Base-by-base conservation (phyloP, 2,329 filamentous ascomycete genomes). In the Trichophyton rubrum region DNA sequence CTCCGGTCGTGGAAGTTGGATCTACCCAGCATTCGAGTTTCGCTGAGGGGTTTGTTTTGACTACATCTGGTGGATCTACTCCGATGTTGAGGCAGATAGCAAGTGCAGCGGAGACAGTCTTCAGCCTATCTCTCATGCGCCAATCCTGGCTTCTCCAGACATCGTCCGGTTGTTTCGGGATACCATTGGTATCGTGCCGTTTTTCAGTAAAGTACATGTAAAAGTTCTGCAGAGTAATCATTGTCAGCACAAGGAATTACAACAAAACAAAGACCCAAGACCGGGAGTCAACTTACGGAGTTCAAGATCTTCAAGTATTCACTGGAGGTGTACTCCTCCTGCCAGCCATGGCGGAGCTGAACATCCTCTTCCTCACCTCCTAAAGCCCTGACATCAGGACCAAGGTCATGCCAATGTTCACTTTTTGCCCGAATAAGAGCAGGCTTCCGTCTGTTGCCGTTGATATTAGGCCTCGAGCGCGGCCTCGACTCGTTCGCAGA, bases 151-250 rank as follows among this genome's bases (percentile, higher is more conserved):
- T 76, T 4, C 95, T 81, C 59, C 84, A 81, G 65, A 74, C 76
- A 61, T 76, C 76, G 22, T 71, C 72, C 20, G 78, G 76, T 62
- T 77, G 75, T 70, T 90, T 89, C 15, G 90, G 89, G 66, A 91
- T 90, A 22, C 90, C 93, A 40, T 90, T 92, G 22, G 90, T 93
- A 72, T 97, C 93, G 75, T 99, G 93, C 59, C 92, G 87, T 75
- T 97, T 97, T 74, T 99, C 93, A 64, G 92, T 96, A 74, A 89
- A 99, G 76, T 99, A 99, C 92, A 97, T 97, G 78, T 96, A 97
- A 84, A 95, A 99, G 66, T 90, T 95, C 88, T 96, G 74, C 60
- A 63, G 22, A 22, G 17, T 2, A 3, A 24, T 13, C 3, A 47
- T 15, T 3, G 33, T 58, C 22, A 58, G 56, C 15, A 58, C 24